Evolutionary conservation across 2,329 filamentous ascomycete genomes (phyloP), one percentile per base, ranked within the genome.

Genomic region (Scorias spongiosa): DNA sequence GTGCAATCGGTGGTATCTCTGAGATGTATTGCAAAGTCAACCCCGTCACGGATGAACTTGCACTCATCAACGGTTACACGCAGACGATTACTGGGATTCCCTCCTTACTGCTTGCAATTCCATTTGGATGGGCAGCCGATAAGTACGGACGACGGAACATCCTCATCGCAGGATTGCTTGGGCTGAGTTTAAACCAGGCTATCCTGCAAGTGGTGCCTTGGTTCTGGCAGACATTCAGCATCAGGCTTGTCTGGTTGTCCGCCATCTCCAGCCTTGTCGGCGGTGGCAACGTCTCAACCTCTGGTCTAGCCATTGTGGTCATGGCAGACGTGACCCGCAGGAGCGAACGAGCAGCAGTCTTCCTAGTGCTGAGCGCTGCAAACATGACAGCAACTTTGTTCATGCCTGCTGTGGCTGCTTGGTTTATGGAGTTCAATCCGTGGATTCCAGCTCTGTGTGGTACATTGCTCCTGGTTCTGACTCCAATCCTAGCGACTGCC

Each of bases 41-140:
- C 0, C 56, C 60, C 2, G 70, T 78, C 1, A 73, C 77, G 50
- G 63, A 66, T 20, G 63, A 66, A 15, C 59, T 78, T 38, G 71
- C 74, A 10, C 67, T 69, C 62, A 57, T 77, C 14, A 62, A 64
- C 36, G 72, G 71, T 1, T 71, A 69, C 63, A 51, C 59, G 38
- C 49, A 57, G 15, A 65, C 68, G 1, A 59, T 72, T 28, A 65
- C 72, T 29, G 65, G 66, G 45, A 53, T 74, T 3, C 66, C 72
- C 9, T 43, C 46, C 20, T 44, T 64, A 10, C 32, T 58, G 1
- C 51, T 63, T 1, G 59, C 58, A 1, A 48, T 63, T 1, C 59
- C 60, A 2, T 57, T 60, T 38, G 61, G 60, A 17, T 63, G 57
- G 47, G 49, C 52, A 2, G 61, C 61, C 10, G 62, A 64, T 46